Evolutionary conservation across 352 stramenopile genomes (phyloP).

Genomic region (Phytopythium sindhum): DNA sequence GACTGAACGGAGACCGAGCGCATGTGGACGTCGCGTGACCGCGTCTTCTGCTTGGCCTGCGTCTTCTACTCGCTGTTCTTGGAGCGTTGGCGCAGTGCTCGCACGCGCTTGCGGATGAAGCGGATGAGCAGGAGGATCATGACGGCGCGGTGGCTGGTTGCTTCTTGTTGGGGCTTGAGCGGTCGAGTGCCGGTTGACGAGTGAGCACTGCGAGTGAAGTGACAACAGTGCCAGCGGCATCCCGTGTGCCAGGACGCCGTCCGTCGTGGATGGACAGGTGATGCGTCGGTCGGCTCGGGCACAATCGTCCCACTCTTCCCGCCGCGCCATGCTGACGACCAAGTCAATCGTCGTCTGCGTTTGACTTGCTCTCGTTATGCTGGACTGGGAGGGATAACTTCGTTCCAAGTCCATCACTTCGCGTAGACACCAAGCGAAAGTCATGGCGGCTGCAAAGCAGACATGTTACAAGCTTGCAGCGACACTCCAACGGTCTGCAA

Average conservation of each 20-base stretch:
- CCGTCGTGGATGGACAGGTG: too few relatives aligned
- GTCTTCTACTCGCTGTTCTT: background rate
- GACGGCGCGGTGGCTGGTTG: background rate
- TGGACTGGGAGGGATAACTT: background rate
- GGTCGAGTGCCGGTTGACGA: background rate
- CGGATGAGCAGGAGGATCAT: slow-evolving; percentile 5
- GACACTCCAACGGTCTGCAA: background rate
- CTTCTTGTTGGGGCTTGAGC: background rate
- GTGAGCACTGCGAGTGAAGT: background rate
- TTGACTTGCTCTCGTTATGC: background rate
- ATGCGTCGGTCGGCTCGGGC: background rate
- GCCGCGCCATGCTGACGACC: background rate
- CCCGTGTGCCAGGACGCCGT: background rate
- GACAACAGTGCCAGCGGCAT: background rate
- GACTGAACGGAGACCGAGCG: too few relatives aligned
- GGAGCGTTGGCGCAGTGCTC: background rate
- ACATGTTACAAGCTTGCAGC: background rate
- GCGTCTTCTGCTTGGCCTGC: background rate
- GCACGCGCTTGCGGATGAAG: slow-evolving; percentile 5
- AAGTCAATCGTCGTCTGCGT: background rate
- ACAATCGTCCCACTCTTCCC: background rate
- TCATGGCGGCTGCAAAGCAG: background rate
- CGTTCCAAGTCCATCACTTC: too few relatives aligned
- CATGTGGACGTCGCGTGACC: background rate
- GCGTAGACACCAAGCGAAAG: too few relatives aligned